Conservation (phyloP, 2,329 filamentous ascomycete genomes). For the Dactylellina cionopaga region DNA sequence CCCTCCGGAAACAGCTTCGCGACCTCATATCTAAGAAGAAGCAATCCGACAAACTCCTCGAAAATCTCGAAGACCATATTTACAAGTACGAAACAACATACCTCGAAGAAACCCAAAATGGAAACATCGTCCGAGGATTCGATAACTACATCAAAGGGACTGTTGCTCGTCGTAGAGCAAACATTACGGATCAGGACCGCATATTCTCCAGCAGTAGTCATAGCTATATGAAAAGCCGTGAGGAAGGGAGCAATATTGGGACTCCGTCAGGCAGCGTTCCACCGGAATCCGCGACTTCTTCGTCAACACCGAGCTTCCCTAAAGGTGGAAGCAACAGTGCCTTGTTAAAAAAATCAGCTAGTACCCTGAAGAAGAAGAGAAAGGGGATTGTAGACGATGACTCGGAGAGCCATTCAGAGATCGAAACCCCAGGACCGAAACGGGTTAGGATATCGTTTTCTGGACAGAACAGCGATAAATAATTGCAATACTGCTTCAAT, state of each 20-base stretch:
- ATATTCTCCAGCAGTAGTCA: conserved; percentile 70
- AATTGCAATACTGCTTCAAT: no score
- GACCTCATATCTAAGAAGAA: conserved; percentile 58
- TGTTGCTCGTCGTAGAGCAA: conserved; percentile 73
- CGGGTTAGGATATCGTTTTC: conserved; percentile 57
- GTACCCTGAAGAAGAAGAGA: conserved; percentile 51
- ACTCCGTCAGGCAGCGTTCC: conserved; percentile 41
- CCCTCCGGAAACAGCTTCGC: conserved; percentile 57
- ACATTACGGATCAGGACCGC: conserved; percentile 74
- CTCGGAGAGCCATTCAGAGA: conserved; percentile 57
- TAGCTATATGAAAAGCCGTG: conserved; percentile 54
- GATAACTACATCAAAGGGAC: conserved; percentile 97
- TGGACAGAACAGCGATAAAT: conserved; percentile 54
- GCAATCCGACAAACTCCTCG: conserved; percentile 67
- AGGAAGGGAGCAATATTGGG: conserved; percentile 39
- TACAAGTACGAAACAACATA: conserved; percentile 85
- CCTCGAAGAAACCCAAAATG: conserved; percentile 85
- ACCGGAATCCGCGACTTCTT: conserved; percentile 34
- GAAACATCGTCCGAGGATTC: conserved; percentile 97
- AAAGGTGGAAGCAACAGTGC: conserved; percentile 54
- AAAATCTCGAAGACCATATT: conserved; percentile 80
- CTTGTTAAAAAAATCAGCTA: conserved; percentile 52
- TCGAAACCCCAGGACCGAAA: conserved; percentile 57
- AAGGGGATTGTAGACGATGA: conserved; percentile 55
- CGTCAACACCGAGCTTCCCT: conserved; percentile 35